Percentiles rank a stretch among this genome's conserved stretches.
Evolutionary conservation across 345 rosid genomes (phyloP).

Genomic region (Citrus mangshanensis): DNA sequence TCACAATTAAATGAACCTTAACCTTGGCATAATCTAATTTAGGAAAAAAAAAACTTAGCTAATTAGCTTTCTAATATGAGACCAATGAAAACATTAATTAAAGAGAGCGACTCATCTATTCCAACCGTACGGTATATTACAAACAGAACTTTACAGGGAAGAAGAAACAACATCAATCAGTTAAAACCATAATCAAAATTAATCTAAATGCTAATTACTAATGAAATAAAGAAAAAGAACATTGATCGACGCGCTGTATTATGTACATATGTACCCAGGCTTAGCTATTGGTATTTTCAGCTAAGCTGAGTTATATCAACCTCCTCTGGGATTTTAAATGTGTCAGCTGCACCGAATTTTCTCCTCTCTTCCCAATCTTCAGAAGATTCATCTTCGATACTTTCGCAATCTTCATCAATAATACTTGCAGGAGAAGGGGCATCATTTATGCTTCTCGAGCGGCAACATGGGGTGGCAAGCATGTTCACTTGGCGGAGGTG

Average conservation of each 20-base stretch:
- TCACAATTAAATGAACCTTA: too few species aligned
- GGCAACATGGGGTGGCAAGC: slow-evolving; percentile 56
- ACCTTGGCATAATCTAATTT: too few species aligned
- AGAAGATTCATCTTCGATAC: slow-evolving; percentile 28
- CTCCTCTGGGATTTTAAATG: slow-evolving; percentile 48
- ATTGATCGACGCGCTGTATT: background rate
- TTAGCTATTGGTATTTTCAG: slow-evolving; percentile 16
- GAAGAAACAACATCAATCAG: background rate
- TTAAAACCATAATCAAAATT: background rate
- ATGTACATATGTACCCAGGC: background rate
- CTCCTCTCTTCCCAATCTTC: slow-evolving; percentile 49
- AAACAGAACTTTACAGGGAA: background rate
- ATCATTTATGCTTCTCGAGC: slow-evolving; percentile 42
- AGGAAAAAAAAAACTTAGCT: too few species aligned
- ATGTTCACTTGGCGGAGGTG: slow-evolving; percentile 55
- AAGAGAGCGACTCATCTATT: background rate
- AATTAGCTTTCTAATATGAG: too few species aligned
- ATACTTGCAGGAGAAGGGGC: slow-evolving; percentile 29
- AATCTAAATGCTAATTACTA: background rate
- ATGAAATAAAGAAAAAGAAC: background rate
- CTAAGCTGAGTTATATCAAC: slow-evolving; percentile 49
- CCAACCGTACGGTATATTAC: background rate
- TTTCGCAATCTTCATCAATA: slow-evolving; percentile 15
- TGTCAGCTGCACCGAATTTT: slow-evolving; percentile 67
- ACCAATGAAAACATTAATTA: too few species aligned